Base-by-base conservation (phyloP, 140 eudicot species). In the Cichorium intybus region DNA sequence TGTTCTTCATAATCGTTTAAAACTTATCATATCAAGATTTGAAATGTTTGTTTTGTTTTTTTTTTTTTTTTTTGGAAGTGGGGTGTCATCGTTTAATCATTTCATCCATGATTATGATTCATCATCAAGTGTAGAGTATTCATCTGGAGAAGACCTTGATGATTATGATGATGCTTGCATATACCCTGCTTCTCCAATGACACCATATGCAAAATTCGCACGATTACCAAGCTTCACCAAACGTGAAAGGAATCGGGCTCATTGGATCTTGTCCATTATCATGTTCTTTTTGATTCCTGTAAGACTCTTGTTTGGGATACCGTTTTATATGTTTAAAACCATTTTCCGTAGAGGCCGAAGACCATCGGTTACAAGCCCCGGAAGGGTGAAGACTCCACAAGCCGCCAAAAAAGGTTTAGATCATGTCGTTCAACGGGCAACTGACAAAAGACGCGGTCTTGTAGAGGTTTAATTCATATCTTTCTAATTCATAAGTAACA, bases 21-120 rank as follows among this genome's bases (percentile, higher is more conserved):
- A 14, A 49, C 43, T 12, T 49, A 17, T 48, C 10, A 6, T 2
- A 33, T 49, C 37, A 11, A 62, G 33, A 20, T 64, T 55, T 47
- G 14, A 18, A 0, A 12, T 58, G 23, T 39, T 21, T 62, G 37
- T 7, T 28, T 64, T n/a, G 8, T 57, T 47, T 34, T 17, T 15
- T 72, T 49, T 59, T 20, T 20, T 37, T 57, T 55, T 78, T 34
- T 46, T 60, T 72, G 51, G 41, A 69, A 87, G 99, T 69, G 95
- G 99, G 49, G 99, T 76, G 59, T 93, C 99, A 10, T 93, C 99
- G 50, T 93, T 93, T 79, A 93, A 93, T 62, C 93, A 81, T 35
- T 76, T 93, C 59, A 85, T 93, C 69, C 97, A 93, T 64, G 94
- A 88, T 57, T 92, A 80, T 23, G 96, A 92, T 77, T 20, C 86